These are phyloP conservation scores for Suillus tomentosus DNA, from an alignment of 768 basidiomycete species.

Conservation along the genomic window DNA sequence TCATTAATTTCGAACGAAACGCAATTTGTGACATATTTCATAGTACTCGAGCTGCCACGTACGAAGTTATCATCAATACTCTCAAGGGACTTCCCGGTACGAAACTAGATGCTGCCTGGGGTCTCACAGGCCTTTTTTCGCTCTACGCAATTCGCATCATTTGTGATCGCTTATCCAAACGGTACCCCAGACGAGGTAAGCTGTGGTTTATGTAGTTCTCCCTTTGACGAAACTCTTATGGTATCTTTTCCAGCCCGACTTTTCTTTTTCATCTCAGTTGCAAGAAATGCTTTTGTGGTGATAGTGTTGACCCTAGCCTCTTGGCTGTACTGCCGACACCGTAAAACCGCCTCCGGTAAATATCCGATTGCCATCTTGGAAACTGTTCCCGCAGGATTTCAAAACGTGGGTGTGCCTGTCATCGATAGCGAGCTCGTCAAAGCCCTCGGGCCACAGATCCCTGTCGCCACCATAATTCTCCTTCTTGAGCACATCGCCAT, in stretches of 20 bases:
- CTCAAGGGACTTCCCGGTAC: constrained; percentile 78
- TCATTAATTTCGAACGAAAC: background rate
- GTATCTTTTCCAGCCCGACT: constrained; percentile 47
- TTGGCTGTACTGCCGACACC: constrained; percentile 79
- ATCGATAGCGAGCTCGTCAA: constrained; percentile 54
- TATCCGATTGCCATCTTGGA: constrained; percentile 85
- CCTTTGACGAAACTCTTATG: constrained; percentile 4
- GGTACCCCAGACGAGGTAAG: constrained; percentile 65
- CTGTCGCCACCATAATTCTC: constrained; percentile 85
- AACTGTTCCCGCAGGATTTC: constrained; percentile 83
- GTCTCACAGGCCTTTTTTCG: constrained; percentile 68
- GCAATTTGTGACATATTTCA: constrained; percentile 13
- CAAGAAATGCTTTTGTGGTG: constrained; percentile 87
- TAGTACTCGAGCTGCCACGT: constrained; percentile 85
- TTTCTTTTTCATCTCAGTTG: constrained; percentile 77
- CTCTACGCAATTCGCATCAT: constrained; percentile 69
- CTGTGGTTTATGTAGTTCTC: background rate
- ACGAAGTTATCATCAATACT: constrained; percentile 89
- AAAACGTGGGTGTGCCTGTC: constrained; percentile 50
- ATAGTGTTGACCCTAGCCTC: constrained; percentile 84
- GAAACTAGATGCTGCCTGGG: constrained; percentile 86
- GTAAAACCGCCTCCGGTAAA: constrained; percentile 55
- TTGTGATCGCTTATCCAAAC: constrained; percentile 52
- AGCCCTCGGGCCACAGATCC: constrained; percentile 75
- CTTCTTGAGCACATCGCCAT: constrained; percentile 97